Percentiles rank a stretch among this genome's conserved stretches.
phyloP scores from a whole-genome alignment of 1,284 basidiomycete genomes.

The Hemileia vastatrix region DNA sequence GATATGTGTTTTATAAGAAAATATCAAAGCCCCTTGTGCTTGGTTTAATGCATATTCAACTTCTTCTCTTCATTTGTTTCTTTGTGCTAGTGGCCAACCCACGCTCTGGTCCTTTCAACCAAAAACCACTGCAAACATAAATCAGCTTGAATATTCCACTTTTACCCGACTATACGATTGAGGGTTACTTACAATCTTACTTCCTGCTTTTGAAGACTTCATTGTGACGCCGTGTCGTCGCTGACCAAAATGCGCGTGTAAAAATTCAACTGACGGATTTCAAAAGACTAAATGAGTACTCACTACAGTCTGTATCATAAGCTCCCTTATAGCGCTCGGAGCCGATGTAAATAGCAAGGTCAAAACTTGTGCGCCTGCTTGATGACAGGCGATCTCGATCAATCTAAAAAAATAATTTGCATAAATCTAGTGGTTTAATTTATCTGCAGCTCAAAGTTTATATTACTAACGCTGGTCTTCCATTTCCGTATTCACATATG shows the following conservation, averaged over 20 bases:
- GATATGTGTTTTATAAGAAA: too few species aligned
- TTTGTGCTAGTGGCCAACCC: conserved; percentile 24
- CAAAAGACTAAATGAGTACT: background rate
- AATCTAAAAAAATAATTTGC: conserved; percentile 2
- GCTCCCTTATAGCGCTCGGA: conserved; percentile 20
- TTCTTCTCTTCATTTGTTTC: too few species aligned
- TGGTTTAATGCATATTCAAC: too few species aligned
- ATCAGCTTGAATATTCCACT: background rate
- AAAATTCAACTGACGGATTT: background rate
- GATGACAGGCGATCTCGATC: conserved; percentile 24
- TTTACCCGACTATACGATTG: background rate
- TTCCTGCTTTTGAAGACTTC: conserved; percentile 23
- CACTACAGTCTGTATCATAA: conserved; percentile 25
- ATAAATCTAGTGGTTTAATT: background rate
- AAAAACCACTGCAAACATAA: conserved; percentile 16
- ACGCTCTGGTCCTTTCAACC: conserved; percentile 20
- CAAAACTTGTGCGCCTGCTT: conserved; percentile 23
- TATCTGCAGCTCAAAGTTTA: background rate
- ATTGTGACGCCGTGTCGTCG: conserved; percentile 23
- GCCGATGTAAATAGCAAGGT: conserved; percentile 22
- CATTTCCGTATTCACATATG: conserved; percentile 24
- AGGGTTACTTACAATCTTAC: conserved; percentile 14
- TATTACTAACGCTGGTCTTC: conserved; percentile 18
- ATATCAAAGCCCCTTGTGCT: too few species aligned
- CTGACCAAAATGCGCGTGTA: background rate